phyloP scores from a whole-genome alignment of 75 land plant genomes.

The Isoetes taiwanensis region DNA sequence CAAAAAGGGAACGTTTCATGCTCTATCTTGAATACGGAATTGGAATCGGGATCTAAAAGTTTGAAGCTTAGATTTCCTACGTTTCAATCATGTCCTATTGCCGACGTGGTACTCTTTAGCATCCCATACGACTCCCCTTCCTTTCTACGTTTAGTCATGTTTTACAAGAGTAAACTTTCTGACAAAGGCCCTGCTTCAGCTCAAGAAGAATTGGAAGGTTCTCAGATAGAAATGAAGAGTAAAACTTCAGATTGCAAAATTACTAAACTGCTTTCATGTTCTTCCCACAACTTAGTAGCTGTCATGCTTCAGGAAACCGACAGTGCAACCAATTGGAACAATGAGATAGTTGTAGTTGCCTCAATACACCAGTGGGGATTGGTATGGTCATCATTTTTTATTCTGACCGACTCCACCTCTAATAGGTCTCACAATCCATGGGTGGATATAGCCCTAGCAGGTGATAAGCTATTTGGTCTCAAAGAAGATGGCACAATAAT shows the following conservation, averaged over 20 bases:
- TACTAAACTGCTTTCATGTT: not conserved
- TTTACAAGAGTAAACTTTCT: slow-evolving; percentile 1
- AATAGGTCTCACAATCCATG: slow-evolving; percentile 16
- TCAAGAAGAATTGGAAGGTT: not conserved
- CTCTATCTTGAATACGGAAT: slow-evolving; percentile 35
- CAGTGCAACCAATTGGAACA: not conserved
- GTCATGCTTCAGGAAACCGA: slow-evolving; percentile 11
- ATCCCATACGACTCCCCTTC: slow-evolving; percentile 19
- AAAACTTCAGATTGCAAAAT: not conserved
- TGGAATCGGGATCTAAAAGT: slow-evolving; percentile 18
- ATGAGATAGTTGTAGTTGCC: slow-evolving; percentile 24
- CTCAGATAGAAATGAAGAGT: not conserved
- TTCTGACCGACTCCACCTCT: slow-evolving; percentile 19
- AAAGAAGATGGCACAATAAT: slow-evolving; percentile 38
- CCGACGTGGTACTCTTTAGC: slow-evolving; percentile 47
- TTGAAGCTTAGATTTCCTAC: slow-evolving; percentile 28
- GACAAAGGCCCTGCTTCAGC: not conserved
- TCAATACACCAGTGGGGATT: slow-evolving; percentile 39
- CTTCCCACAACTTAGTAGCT: not conserved
- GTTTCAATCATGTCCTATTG: slow-evolving; percentile 36
- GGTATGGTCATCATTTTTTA: slow-evolving; percentile 41
- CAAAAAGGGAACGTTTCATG: slow-evolving; percentile 28
- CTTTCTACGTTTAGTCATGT: slow-evolving; percentile 12
- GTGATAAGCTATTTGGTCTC: slow-evolving; percentile 47
- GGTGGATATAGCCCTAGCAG: slow-evolving; percentile 51